Conservation (phyloP, 1,284 basidiomycete genomes). For the Meripilus lineatus region DNA sequence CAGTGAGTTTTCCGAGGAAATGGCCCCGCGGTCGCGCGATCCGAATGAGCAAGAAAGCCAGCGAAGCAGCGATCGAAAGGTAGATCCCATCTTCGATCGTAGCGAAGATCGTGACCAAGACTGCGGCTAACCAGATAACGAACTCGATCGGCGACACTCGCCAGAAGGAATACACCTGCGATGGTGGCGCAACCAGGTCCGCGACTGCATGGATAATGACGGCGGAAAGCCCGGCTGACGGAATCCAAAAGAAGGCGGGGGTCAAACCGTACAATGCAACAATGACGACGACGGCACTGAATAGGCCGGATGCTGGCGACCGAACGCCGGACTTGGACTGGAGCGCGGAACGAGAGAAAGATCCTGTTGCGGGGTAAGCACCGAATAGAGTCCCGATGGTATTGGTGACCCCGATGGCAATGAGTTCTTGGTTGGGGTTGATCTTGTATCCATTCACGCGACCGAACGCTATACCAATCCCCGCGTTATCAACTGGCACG, state of each 20-base stretch:
- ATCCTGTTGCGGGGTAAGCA: conserved; percentile 95
- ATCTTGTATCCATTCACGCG: conserved; percentile 96
- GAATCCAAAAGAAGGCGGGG: conserved; percentile 85
- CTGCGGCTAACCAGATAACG: conserved; percentile 84
- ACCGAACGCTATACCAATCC: conserved; percentile 68
- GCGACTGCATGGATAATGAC: conserved; percentile 95
- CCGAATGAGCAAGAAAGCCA: conserved; percentile 81
- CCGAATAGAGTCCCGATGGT: conserved; percentile 80
- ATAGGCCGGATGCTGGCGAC: conserved; percentile 85
- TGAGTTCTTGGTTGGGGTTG: conserved; percentile 93
- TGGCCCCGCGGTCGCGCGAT: conserved; percentile 89
- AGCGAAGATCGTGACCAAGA: conserved; percentile 83
- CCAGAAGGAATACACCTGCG: conserved; percentile 88
- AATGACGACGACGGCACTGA: conserved; percentile 85
- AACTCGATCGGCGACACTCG: conserved; percentile 90
- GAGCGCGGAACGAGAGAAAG: conserved; percentile 93
- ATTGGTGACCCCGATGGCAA: conserved; percentile 96
- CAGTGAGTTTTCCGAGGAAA: conserved; percentile 79
- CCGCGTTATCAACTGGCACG: conserved; percentile 2
- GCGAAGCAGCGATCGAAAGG: conserved; percentile 77
- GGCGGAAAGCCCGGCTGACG: conserved; percentile 76
- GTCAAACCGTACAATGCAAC: conserved; percentile 92
- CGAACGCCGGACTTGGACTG: conserved; percentile 97
- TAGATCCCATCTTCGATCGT: conserved; percentile 94
- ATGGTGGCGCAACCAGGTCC: conserved; percentile 84